A percentile compares a stretch with the other conserved stretches of the same genome.
These are phyloP conservation scores for Platanthera zijinensis DNA, from an alignment of 106 monocot species.

Conservation along the genomic window DNA sequence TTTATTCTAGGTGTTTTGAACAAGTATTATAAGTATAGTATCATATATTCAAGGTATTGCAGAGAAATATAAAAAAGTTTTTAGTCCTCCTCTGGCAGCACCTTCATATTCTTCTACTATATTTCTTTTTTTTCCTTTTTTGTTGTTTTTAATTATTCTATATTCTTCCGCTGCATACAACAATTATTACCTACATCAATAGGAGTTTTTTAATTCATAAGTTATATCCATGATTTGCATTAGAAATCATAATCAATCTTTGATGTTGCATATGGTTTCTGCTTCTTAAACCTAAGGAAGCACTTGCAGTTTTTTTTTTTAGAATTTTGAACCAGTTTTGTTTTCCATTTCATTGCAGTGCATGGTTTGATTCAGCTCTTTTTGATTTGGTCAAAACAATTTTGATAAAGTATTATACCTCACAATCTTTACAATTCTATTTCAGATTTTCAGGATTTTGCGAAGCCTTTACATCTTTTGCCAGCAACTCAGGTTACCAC, in stretches of 20 bases:
- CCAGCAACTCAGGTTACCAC: slow-evolving; percentile 34
- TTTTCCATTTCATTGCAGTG: neutral
- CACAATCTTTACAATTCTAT: neutral
- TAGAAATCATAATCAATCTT: neutral
- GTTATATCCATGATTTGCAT: neutral
- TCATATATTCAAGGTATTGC: too few relatives aligned
- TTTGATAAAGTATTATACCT: neutral
- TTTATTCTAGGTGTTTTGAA: too few relatives aligned
- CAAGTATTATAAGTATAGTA: too few relatives aligned
- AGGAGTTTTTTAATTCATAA: too few relatives aligned
- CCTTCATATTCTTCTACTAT: too few relatives aligned
- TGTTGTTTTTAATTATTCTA: too few relatives aligned
- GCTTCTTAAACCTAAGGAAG: neutral
- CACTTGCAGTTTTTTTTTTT: too few relatives aligned
- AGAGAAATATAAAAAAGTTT: too few relatives aligned
- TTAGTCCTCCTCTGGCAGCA: too few relatives aligned
- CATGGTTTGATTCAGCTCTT: neutral
- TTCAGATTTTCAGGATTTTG: slow-evolving; percentile 78
- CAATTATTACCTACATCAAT: too few relatives aligned
- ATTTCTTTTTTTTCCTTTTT: too few relatives aligned
- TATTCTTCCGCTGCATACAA: too few relatives aligned
- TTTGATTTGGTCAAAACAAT: neutral
- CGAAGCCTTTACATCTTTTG: slow-evolving; percentile 51
- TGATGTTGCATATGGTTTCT: neutral
- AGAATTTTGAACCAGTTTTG: neutral